Conservation (phyloP, 2,329 filamentous ascomycete species). For the Onygenales sp. region DNA sequence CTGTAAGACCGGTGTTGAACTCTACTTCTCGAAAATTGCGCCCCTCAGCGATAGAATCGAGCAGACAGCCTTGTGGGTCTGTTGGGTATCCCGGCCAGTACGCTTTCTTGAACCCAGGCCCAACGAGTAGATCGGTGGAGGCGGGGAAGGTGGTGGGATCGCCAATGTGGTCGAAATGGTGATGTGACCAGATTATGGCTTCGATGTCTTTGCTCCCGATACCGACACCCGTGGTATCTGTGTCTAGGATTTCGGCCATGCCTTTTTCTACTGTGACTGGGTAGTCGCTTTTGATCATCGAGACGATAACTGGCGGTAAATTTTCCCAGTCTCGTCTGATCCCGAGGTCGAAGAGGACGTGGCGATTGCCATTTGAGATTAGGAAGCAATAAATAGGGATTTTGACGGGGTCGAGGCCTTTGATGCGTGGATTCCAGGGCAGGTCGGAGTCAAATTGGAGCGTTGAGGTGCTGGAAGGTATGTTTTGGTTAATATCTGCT, state of each 20-base stretch:
- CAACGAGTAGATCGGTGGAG: slow-evolving; percentile 41
- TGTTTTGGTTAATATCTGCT: not conserved
- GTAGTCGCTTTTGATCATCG: not conserved
- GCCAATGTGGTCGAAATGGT: slow-evolving; percentile 43
- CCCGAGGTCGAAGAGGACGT: slow-evolving; percentile 9
- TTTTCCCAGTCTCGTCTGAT: slow-evolving; percentile 5
- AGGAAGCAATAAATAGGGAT: slow-evolving; percentile 7
- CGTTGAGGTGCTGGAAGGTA: not conserved
- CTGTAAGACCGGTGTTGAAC: slow-evolving; percentile 9
- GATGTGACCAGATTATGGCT: slow-evolving; percentile 12
- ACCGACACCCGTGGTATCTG: not conserved
- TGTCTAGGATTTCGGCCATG: slow-evolving; percentile 10
- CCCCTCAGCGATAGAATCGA: slow-evolving; percentile 24
- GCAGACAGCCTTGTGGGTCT: slow-evolving; percentile 24
- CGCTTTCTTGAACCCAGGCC: slow-evolving; percentile 40
- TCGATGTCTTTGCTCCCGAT: slow-evolving; percentile 7
- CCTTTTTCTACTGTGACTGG: slow-evolving; percentile 8
- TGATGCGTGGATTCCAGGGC: slow-evolving; percentile 17
- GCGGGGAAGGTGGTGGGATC: slow-evolving; percentile 39
- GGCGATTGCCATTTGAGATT: slow-evolving; percentile 9
- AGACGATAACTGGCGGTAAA: not conserved
- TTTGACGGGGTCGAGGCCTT: slow-evolving; percentile 18
- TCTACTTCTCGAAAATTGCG: slow-evolving; percentile 14
- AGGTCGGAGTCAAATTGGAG: not conserved
- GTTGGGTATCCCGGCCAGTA: slow-evolving; percentile 41